A percentile compares a stretch with the other conserved stretches of the same genome.
phyloP scores from a whole-genome alignment of 2,329 filamentous ascomycete species.

The Escovopsis sp. region DNA sequence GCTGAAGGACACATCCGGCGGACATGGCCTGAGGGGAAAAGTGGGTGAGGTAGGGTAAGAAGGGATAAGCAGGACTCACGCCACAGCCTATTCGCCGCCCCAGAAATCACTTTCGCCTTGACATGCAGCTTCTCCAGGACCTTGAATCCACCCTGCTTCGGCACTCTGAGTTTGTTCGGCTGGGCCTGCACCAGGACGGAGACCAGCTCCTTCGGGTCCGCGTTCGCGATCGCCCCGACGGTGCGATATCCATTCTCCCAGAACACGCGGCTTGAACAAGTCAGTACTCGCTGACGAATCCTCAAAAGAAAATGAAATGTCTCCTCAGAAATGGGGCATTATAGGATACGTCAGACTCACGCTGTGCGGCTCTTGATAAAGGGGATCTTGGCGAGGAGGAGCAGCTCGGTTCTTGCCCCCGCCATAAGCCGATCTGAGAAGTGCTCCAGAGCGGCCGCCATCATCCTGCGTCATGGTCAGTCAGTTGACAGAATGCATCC shows the following conservation, averaged over 20 bases:
- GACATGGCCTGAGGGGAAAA: no score
- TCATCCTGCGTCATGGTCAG: constrained; percentile 31
- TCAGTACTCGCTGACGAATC: no score
- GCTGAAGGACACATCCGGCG: no score
- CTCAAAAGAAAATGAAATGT: constrained; percentile 5
- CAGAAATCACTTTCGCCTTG: constrained; percentile 53
- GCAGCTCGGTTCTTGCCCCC: constrained; percentile 53
- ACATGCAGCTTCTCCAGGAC: constrained; percentile 47
- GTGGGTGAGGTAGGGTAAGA: no score
- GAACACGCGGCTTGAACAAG: constrained; percentile 34
- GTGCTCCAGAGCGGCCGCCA: constrained; percentile 58
- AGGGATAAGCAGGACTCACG: constrained; percentile 26
- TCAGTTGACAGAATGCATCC: neutral
- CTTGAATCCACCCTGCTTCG: constrained; percentile 38
- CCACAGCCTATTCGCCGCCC: constrained; percentile 56
- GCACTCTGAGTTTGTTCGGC: constrained; percentile 45
- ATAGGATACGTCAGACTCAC: constrained; percentile 10
- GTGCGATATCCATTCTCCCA: constrained; percentile 64
- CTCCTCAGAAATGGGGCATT: neutral
- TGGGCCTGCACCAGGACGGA: constrained; percentile 62
- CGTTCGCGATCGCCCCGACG: constrained; percentile 52
- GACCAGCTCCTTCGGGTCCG: constrained; percentile 50
- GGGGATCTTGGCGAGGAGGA: constrained; percentile 55
- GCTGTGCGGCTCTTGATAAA: constrained; percentile 68
- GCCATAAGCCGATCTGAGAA: constrained; percentile 60